These are phyloP conservation scores for Cryphonectria nitschkei DNA, from an alignment of 2,329 filamentous ascomycete genomes.

Conservation along the genomic window DNA sequence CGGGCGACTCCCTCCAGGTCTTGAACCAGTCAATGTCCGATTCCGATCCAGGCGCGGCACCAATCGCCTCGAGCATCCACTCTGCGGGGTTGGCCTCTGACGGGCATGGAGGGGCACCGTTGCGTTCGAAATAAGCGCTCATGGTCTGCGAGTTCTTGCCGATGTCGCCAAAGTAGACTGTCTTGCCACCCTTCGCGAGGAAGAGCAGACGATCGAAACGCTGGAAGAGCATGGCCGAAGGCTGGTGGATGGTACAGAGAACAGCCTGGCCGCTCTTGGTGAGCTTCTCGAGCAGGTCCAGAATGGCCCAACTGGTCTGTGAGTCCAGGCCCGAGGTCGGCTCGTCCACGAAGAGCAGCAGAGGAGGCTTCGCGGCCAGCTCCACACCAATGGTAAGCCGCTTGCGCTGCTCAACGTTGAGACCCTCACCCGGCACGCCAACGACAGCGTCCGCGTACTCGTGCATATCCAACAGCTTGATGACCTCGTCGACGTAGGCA, in stretches of 20 bases:
- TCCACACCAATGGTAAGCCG: slow-evolving; percentile 73
- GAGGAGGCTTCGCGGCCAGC: slow-evolving; percentile 84
- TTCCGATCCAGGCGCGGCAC: slow-evolving; percentile 65
- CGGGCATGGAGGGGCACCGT: slow-evolving; percentile 69
- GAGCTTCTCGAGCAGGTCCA: slow-evolving; percentile 82
- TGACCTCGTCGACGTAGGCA: slow-evolving; percentile 68
- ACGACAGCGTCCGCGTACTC: slow-evolving; percentile 69
- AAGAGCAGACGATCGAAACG: slow-evolving; percentile 81
- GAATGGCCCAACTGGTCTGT: slow-evolving; percentile 88
- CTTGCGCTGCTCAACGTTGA: slow-evolving; percentile 42
- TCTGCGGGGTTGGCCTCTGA: slow-evolving; percentile 77
- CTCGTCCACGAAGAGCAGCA: slow-evolving; percentile 88
- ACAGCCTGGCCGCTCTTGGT: slow-evolving; percentile 86
- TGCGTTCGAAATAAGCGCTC: slow-evolving; percentile 75
- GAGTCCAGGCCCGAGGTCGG: slow-evolving; percentile 89
- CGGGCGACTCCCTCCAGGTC: slow-evolving; percentile 62
- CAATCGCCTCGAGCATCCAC: slow-evolving; percentile 71
- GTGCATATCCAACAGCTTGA: slow-evolving; percentile 69
- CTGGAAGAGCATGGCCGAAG: slow-evolving; percentile 88
- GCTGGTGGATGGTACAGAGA: slow-evolving; percentile 94
- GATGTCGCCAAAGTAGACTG: slow-evolving; percentile 79
- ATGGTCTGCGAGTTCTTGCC: slow-evolving; percentile 71
- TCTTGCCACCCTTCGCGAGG: slow-evolving; percentile 71
- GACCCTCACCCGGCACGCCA: slow-evolving; percentile 67
- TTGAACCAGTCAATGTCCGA: slow-evolving; percentile 69